A percentile compares a stretch with the other conserved stretches of the same genome.
These are phyloP conservation scores for Podospora conica DNA, from an alignment of 495 filamentous ascomycete species.

Conservation along the genomic window DNA sequence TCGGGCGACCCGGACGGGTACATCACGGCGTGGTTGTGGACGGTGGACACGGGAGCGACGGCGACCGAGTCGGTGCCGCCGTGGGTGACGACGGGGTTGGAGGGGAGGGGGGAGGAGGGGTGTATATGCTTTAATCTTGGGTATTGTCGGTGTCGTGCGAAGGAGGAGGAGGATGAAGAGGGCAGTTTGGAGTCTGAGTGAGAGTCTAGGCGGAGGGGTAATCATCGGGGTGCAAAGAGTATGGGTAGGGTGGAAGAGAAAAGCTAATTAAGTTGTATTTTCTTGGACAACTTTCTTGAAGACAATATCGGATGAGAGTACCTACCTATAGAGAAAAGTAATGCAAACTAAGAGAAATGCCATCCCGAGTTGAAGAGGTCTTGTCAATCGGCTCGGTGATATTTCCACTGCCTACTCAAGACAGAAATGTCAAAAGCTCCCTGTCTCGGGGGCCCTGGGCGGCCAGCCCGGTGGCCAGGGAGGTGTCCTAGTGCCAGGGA, in stretches of 20 bases:
- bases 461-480: no score
- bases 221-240: background rate
- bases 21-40: background rate
- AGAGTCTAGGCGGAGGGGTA: background rate
- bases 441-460: no score
- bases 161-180: background rate
- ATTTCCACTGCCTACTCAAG: no score
- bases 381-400: no score
- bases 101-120: background rate
- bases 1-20: constrained; percentile 2
- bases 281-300: background rate
- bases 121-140: background rate
- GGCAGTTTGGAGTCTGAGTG: background rate
- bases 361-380: no score
- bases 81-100: background rate
- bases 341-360: background rate
- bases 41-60: background rate
- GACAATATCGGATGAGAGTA: background rate
- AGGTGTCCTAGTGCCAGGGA: no score
- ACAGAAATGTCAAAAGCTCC: no score
- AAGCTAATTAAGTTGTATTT: background rate
- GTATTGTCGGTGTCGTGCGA: background rate
- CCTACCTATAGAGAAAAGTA: background rate
- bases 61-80: background rate
- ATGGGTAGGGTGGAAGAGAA: background rate